Base-by-base conservation (phyloP, 164 flowering plant genomes). In the Stephania japonica region DNA sequence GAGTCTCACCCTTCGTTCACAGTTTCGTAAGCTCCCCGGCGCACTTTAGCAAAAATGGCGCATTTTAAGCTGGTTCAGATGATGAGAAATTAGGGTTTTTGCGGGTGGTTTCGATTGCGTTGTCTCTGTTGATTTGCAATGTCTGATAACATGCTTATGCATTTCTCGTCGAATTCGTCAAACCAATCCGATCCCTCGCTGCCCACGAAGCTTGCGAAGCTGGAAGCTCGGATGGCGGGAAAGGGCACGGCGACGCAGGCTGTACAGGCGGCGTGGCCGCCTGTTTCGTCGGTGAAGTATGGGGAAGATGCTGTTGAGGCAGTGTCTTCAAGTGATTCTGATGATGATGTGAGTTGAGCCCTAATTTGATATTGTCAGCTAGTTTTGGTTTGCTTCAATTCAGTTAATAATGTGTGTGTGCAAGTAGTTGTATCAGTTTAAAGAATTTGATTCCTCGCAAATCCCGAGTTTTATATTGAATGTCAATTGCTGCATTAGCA, bases 171-270 rank as follows among this genome's bases (percentile, higher is more conserved):
- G 49, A 93, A 93, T 71, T 96, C 98, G 4, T 91, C 97, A 1
- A 96, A 92, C 81, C 95, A 89, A 71, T 93, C 99, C 0, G 97
- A 92, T 73, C 89, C 90, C 62, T 90, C 95, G 24, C 71, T 91
- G 73, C 90, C 96, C 27, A 81, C 89, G 5, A 96, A 93, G 81
- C 87, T 96, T 11, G 99, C 99, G 14, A 96, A 93, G 82, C 98
- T 96, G 59, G 98, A 93, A 80, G 99, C 99, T 72, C 87, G 98
- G 66, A 80, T 96, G 95, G 87, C 83, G 6, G 95, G 97, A 19
- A 87, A 86, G 79, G 84, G 85, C 42, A 75, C 93, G 21, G 80
- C 89, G 24, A 72, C 79, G 5, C n/a, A 81, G 1, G 73, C 83
- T 23, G 79, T 75, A 59, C 86, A 76, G 74, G 62, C 84, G 3